Conservation (phyloP, 192 early-diverging fungal genomes). For the Coemansia sp. region DNA sequence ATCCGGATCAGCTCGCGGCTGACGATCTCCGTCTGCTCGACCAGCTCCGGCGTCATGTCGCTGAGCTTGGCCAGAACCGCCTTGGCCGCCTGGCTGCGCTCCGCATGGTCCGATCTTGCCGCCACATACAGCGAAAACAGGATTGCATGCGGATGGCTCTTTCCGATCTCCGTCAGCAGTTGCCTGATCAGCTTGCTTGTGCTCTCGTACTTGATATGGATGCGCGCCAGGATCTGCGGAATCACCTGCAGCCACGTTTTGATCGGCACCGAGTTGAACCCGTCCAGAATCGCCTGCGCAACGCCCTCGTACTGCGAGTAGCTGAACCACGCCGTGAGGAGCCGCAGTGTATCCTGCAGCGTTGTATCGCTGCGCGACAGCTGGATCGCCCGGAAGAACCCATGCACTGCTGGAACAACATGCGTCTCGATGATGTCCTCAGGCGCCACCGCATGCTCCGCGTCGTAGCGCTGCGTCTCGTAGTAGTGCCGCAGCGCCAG, state of each 20-base stretch:
- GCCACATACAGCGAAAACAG: constrained; percentile 96
- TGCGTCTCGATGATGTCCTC: constrained; percentile 62
- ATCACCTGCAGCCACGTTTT: constrained; percentile 99
- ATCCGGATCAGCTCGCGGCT: no score
- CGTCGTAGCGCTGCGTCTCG: constrained; percentile 80
- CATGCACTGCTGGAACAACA: constrained; percentile 84
- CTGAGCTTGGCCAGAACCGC: constrained; percentile 93
- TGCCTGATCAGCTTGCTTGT: constrained; percentile 88
- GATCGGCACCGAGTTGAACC: constrained; percentile 82
- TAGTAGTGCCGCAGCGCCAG: constrained; percentile 90
- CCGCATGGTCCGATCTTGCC: constrained; percentile 80
- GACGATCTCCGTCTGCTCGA: constrained; percentile 89
- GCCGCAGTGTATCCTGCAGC: constrained; percentile 92
- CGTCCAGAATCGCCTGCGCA: constrained; percentile 81
- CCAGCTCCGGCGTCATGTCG: constrained; percentile 75
- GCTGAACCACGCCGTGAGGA: constrained; percentile 96
- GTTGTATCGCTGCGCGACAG: constrained; percentile 83
- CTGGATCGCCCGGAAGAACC: constrained; percentile 93
- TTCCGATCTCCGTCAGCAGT: constrained; percentile 89
- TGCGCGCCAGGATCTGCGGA: constrained; percentile 95
- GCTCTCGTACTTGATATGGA: constrained; percentile 78
- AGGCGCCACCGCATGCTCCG: constrained; percentile 61
- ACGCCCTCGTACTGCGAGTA: constrained; percentile 90
- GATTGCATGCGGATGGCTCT: constrained; percentile 94
- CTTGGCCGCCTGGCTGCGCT: constrained; percentile 69